Evolutionary conservation across 805 yeast species (phyloP).

Genomic region (Ogataea parapolymorpha): DNA sequence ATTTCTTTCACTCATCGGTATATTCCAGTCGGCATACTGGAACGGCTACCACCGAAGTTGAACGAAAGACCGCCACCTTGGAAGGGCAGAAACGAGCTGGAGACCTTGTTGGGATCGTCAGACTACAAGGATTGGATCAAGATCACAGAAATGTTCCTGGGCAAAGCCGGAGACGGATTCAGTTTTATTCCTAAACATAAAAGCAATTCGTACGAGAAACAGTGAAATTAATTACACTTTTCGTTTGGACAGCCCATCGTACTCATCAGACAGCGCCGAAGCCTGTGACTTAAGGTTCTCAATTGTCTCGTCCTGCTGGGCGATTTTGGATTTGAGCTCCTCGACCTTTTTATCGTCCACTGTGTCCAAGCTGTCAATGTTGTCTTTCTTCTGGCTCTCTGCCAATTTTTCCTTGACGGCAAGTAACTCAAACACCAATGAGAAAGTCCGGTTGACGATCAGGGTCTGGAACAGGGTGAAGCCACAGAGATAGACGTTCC

Average conservation of each 20-base stretch:
- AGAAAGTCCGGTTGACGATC: slow-evolving; percentile 79
- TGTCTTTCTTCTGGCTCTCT: slow-evolving; percentile 9
- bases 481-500: slow-evolving; percentile 95
- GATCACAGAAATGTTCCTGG: slow-evolving; percentile 90
- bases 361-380: slow-evolving; percentile 21
- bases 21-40: slow-evolving; percentile 90
- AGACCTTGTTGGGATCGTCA: slow-evolving; percentile 78
- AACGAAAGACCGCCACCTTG: slow-evolving; percentile 94
- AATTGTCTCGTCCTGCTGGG: slow-evolving; percentile 62
- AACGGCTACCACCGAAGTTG: slow-evolving; percentile 79
- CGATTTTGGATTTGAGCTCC: slow-evolving; percentile 47
- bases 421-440: slow-evolving; percentile 70
- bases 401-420: slow-evolving; percentile 54
- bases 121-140: slow-evolving; percentile 96
- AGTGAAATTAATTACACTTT: not conserved
- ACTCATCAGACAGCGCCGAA: slow-evolving; percentile 58
- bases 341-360: slow-evolving; percentile 39
- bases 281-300: slow-evolving; percentile 72
- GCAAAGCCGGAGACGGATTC: slow-evolving; percentile 74
- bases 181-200: slow-evolving; percentile 91
- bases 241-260: slow-evolving; percentile 35
- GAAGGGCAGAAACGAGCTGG: slow-evolving; percentile 90
- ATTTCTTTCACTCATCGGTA: slow-evolving; percentile 92
- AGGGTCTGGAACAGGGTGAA: slow-evolving; percentile 88
- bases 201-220: slow-evolving; percentile 67